Conservation (phyloP, 345 rosid species). For the Limnanthes douglasii region DNA sequence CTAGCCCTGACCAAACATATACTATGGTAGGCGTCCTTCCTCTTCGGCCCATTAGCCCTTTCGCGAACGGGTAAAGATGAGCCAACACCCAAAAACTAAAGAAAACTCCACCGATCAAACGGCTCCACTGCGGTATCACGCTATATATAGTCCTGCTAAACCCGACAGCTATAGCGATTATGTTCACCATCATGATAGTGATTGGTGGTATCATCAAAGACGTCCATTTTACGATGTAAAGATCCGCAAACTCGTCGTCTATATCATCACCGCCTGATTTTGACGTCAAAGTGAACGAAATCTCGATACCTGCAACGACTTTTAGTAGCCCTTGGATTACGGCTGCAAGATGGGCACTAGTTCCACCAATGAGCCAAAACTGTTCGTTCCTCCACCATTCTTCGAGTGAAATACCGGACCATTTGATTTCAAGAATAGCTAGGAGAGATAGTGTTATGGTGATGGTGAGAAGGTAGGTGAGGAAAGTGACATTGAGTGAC, state of each 20-base stretch:
- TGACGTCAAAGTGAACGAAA: conserved; percentile 77
- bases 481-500: conserved; percentile 72
- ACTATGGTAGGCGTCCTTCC: conserved; percentile 97
- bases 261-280: conserved; percentile 82
- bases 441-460: conserved; percentile 63
- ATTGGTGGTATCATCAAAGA: conserved; percentile 89
- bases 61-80: conserved; percentile 94
- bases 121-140: conserved; percentile 75
- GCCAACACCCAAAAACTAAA: conserved; percentile 99
- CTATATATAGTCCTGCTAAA: conserved; percentile 89
- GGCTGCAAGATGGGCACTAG: conserved; percentile 94
- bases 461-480: conserved; percentile 64
- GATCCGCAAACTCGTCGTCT: conserved; percentile 92
- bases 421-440: conserved; percentile 84
- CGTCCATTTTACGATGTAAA: conserved; percentile 74
- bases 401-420: conserved; percentile 89
- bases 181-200: conserved; percentile 79
- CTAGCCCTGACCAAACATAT: conserved; percentile 92
- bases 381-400: conserved; percentile 99
- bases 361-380: conserved; percentile 96
- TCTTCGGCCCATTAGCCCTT: conserved; percentile 95
- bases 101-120: conserved; percentile 81
- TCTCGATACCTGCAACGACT: conserved; percentile 87
- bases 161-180: conserved; percentile 88
- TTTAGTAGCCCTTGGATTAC: conserved; percentile 87